Evolutionary conservation across 1,284 basidiomycete species (phyloP), one percentile per base, ranked within the genome.

Genomic region (Vanrija sp.): DNA sequence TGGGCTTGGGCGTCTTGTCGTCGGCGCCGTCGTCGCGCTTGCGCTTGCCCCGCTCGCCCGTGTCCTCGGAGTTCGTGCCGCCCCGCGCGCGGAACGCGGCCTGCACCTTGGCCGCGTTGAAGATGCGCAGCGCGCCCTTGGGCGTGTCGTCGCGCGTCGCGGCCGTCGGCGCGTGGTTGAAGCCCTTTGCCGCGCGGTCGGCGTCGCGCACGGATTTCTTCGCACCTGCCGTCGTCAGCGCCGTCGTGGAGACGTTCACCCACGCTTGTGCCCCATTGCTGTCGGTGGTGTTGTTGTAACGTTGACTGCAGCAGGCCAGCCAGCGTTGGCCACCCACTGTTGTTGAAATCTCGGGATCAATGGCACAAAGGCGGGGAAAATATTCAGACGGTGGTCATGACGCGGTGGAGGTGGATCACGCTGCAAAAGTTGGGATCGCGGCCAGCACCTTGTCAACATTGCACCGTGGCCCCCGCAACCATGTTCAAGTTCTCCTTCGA

Each of bases 401-500:
- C 34, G 23, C 3, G 46, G 52, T 54, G 52, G 52, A 54, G 53
- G 58, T 55, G 28, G 28, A 28, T 28, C 34, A 25, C n/a, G n/a
- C 12, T 34, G 49, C 43, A 54, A 54, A 58, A 52, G 51, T 52
- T 52, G 46, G 14, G 26, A 15, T 44, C 23, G 18, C 6, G 15
- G 7, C 2, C 12, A 29, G 16, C 19, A 49, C 28, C 14, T 23
- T 28, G 6, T 14, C 25, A 44, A 38, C 48, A 42, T 23, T 39
- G 3, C 21, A 5, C 23, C 8, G 43, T 12, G 18, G 12, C 10
- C 43, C 7, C 3, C 10, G 23, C 21, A 5, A 48, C 42, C 53
- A 75, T 77, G 75, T 78, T 79, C 73, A 79, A 78, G 53, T 79
- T 79, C 55, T 73, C 71, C 50, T 79, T 79, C 53, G 69, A 77